Percentiles rank a stretch among this genome's conserved stretches.
Conservation (phyloP, 2,329 filamentous ascomycete genomes). For the Ophiostoma pallidulum region DNA sequence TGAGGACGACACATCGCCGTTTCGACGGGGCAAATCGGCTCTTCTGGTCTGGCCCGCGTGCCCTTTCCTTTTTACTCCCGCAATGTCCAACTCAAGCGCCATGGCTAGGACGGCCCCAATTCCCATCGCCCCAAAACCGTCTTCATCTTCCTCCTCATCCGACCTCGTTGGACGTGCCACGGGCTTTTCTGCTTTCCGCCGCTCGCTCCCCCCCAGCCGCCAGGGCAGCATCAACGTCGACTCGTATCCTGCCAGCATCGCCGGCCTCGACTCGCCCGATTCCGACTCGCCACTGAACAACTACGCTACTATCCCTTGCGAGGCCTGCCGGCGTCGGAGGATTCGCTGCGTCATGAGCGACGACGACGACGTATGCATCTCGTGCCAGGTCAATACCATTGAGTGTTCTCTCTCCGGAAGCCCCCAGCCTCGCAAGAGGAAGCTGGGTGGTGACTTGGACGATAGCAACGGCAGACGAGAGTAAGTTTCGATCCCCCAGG, state of each 20-base stretch:
- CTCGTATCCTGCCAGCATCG: conserved; percentile 40
- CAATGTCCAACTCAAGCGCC: conserved; percentile 45
- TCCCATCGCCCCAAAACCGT: conserved; percentile 53
- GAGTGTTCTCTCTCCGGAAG: conserved; percentile 72
- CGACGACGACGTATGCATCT: conserved; percentile 65
- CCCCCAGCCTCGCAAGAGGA: conserved; percentile 70
- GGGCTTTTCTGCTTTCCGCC: conserved; percentile 13
- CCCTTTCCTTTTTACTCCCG: conserved; percentile 21
- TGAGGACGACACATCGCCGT: conserved; percentile 3
- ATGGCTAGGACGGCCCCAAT: conserved; percentile 55
- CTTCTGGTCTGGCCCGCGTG: neutral
- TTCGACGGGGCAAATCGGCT: conserved; percentile 3
- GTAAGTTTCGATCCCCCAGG: conserved; percentile 35
- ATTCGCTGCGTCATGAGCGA: conserved; percentile 66
- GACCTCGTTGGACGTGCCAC: conserved; percentile 22
- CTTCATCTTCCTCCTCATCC: conserved; percentile 23
- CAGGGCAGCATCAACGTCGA: conserved; percentile 42
- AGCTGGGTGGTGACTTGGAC: conserved; percentile 56
- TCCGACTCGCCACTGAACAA: conserved; percentile 35
- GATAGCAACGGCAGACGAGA: conserved; percentile 58
- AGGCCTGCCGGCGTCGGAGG: conserved; percentile 65
- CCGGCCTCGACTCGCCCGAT: conserved; percentile 43
- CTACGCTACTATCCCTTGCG: conserved; percentile 49
- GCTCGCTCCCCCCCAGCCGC: conserved; percentile 31
- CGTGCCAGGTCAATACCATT: conserved; percentile 68